Evolutionary conservation across 495 filamentous ascomycete species (phyloP), one percentile per base, ranked within the genome.

Genomic region (Penicillium argentinense): DNA sequence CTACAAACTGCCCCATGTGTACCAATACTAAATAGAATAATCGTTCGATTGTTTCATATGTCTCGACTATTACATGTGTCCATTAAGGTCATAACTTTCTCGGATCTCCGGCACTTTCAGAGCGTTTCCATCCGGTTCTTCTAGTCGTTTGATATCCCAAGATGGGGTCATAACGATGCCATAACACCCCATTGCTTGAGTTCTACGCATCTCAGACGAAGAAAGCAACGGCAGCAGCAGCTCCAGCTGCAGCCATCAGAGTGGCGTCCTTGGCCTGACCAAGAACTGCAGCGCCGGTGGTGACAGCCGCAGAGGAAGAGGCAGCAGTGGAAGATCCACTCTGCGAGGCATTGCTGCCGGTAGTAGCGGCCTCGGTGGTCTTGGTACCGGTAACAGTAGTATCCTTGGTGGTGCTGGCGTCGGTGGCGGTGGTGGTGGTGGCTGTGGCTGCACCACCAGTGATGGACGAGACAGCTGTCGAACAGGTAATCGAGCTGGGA

Each of bases 281-380:
- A 69, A 82, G 56, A 59, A 73, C 47, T 72, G 79, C 56, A 65
- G 69, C 49, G 75, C 76, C 49, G 18, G 57, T 53, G 23, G 54
- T 60, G 17, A 56, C 42, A 30, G 59, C 41, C 3, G 62, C 38
- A 14, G 58, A 54, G 5, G 56, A 44, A 9, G 56, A 28, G 8
- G 60, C 27, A 18, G 51, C 27, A 18, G 51, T 36, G 1, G 59
- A 34, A 16, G 36, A 13, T n/a, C 44, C 22, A 24, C 29, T 23
- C 7, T n/a, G 26, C 5, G 49, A 46, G 13, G 47, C 33, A 17
- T 43, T 36, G 3, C 58, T 32, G 8, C 43, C 30, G 11, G 53
- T 32, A 11, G 49, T 40, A 2, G 42, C 42, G 14, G 37, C 12
- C 38, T 37, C 27, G 39, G 49, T 53, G 28, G 46, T 52, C 13